Evolutionary conservation across 257 asterid species (phyloP), one percentile per base, ranked within the genome.

Genomic region (Nyctanthes arbortristis): DNA sequence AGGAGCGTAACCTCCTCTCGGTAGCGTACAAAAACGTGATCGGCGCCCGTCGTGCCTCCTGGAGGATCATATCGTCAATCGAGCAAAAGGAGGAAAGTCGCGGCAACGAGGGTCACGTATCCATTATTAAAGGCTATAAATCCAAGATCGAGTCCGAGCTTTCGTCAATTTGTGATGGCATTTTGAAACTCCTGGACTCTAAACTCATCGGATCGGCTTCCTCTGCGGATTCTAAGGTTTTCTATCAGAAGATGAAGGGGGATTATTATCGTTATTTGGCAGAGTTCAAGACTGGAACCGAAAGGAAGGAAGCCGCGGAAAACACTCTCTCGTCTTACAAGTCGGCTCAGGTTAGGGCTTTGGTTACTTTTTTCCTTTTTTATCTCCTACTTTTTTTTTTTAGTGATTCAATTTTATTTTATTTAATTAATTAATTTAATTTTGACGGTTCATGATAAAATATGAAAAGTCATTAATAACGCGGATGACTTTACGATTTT

Each of bases 1-100:
- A 58, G 63, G 63, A 58, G 63, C 37, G 63, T 10, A 58, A 58
- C 63, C 63, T 58, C 37, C 63, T 60, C 43, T 60, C 65, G 16
- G 43, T 60, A 20, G 43, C 65, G n/a, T 60, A 60, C 43, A 60
- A 60, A 40, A 60, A 60, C 43, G 65, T 60, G 11, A 60, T 60
- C 65, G 65, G 65, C 65, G 40, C 65, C 14, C 65, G 40, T 2
- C 43, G 65, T 5, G 63, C 63, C 63, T 32, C 65, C 27, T 60
- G 65, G 65, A 20, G 65, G 7, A 60, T 60, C 28, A 60, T 60
- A 3, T 60, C 65, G 5, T 60, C 65, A 3, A 60, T 60, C 43
- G 43, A 60, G 29, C 43, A 60, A 36, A 18, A 60, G 16, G 65
- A 60, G 65, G 65, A 60, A 16, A 60, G 65, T 40, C 65, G 43